These are phyloP conservation scores for Fraxinus baroniana DNA, from an alignment of 305 asterid species.

Conservation along the genomic window DNA sequence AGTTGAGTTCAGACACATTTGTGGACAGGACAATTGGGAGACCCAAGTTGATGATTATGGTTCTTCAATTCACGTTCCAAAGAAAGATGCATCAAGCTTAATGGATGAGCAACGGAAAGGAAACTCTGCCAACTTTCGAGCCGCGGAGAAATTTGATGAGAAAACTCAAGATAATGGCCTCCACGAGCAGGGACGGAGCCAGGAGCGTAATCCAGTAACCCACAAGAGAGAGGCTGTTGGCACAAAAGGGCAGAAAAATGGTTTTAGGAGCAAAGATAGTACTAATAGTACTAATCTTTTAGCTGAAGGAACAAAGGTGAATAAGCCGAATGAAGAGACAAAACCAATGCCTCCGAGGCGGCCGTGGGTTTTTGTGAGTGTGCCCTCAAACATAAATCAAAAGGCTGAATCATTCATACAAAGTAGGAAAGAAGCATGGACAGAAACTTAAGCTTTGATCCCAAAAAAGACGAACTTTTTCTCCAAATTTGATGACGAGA, in stretches of 20 bases:
- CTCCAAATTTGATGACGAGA: neutral
- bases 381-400: conserved; percentile 47
- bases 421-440: conserved; percentile 53
- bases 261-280: conserved; percentile 14
- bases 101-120: neutral
- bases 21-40: conserved; percentile 15
- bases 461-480: neutral
- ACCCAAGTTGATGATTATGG: neutral
- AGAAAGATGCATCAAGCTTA: conserved; percentile 23
- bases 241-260: neutral
- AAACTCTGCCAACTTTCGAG: neutral
- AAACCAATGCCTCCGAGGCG: conserved; percentile 6
- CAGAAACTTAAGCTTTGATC: conserved; percentile 11
- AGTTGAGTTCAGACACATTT: conserved; percentile 47
- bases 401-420: conserved; percentile 53
- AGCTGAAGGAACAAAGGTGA: conserved; percentile 5
- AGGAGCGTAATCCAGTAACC: conserved; percentile 10
- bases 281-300: neutral
- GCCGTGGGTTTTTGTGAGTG: conserved; percentile 30
- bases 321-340: conserved; percentile 12
- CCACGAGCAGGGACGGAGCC: neutral
- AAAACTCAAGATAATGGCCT: neutral
- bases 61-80: conserved; percentile 3
- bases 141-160: conserved; percentile 4
- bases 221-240: conserved; percentile 18